phyloP scores from a whole-genome alignment of 768 basidiomycete genomes.

The Lentinula sp. region DNA sequence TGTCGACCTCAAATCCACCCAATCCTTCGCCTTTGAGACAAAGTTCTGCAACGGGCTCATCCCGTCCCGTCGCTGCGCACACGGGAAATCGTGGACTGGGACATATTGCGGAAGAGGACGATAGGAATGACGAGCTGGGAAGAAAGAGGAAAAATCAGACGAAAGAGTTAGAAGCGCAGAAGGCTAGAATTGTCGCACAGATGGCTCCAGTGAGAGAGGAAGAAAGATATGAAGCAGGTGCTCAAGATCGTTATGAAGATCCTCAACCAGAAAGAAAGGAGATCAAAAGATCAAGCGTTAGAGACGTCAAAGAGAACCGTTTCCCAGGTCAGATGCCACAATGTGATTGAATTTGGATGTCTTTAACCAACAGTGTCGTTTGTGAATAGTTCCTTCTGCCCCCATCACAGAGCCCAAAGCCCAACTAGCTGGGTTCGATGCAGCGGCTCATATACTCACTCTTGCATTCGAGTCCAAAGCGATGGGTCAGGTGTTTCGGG shows the following conservation, averaged over 20 bases:
- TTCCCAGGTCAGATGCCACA: not conserved
- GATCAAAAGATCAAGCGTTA: slow-evolving; percentile 12
- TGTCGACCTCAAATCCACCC: slow-evolving; percentile 23
- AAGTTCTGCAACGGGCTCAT: slow-evolving; percentile 28
- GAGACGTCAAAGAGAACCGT: slow-evolving; percentile 9
- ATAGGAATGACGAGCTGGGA: slow-evolving; percentile 33
- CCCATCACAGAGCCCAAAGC: slow-evolving; percentile 13
- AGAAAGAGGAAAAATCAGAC: slow-evolving; percentile 30
- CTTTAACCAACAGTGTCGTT: not conserved
- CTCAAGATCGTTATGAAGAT: slow-evolving; percentile 25
- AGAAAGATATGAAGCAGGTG: slow-evolving; percentile 20
- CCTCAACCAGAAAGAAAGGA: slow-evolving; percentile 21
- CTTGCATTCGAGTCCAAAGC: slow-evolving; percentile 67
- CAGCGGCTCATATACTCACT: slow-evolving; percentile 41
- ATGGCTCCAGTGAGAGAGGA: slow-evolving; percentile 69
- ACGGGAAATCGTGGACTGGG: slow-evolving; percentile 34
- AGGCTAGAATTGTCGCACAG: slow-evolving; percentile 90
- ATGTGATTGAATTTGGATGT: not conserved
- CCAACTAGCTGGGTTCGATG: slow-evolving; percentile 59
- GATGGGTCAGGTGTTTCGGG: slow-evolving; percentile 57
- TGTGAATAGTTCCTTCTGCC: not conserved
- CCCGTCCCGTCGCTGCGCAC: slow-evolving; percentile 8
- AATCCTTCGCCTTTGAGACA: slow-evolving; percentile 39
- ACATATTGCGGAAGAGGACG: slow-evolving; percentile 34
- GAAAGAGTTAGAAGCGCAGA: slow-evolving; percentile 86